These are phyloP conservation scores for Kazachstania sp. DNA, from an alignment of 1,139 yeast species.

Conservation along the genomic window DNA sequence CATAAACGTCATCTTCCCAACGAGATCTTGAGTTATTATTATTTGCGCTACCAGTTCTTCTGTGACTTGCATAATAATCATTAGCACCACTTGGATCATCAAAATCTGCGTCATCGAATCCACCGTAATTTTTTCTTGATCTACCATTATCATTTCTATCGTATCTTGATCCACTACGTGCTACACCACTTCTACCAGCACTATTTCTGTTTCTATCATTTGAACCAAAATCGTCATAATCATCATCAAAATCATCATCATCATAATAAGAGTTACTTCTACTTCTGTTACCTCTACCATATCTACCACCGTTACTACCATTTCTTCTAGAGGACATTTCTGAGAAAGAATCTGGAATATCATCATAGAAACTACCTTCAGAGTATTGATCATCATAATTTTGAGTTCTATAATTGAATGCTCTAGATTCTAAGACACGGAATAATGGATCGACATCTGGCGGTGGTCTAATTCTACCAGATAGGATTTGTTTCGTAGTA, in stretches of 20 bases:
- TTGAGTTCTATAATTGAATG: slow-evolving; percentile 52
- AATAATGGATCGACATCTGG: slow-evolving; percentile 87
- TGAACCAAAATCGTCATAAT: slow-evolving; percentile 23
- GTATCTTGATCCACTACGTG: slow-evolving; percentile 6
- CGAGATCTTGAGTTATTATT: slow-evolving; percentile 33
- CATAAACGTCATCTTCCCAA: slow-evolving; percentile 80
- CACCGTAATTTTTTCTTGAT: slow-evolving; percentile 5
- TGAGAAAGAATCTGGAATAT: slow-evolving; percentile 30
- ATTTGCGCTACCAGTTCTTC: slow-evolving; percentile 13
- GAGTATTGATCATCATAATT: slow-evolving; percentile 42
- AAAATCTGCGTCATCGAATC: slow-evolving; percentile 9
- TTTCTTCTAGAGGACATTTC: slow-evolving; percentile 19
- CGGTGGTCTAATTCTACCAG: slow-evolving; percentile 85
- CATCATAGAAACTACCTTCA: slow-evolving; percentile 28
- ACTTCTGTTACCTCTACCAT: slow-evolving; percentile 27
- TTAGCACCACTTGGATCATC: slow-evolving; percentile 34
- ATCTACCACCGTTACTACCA: slow-evolving; percentile 13
- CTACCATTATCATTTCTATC: slow-evolving; percentile 4
- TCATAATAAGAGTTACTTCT: slow-evolving; percentile 32
- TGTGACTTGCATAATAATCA: slow-evolving; percentile 23
- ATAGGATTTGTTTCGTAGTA: slow-evolving; percentile 72
- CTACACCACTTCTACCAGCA: background rate
- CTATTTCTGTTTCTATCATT: slow-evolving; percentile 1
- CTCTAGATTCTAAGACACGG: slow-evolving; percentile 79
- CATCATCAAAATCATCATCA: slow-evolving; percentile 34